Percentiles rank a stretch among this genome's conserved stretches.
These are phyloP conservation scores for Asclepias syriaca DNA, from an alignment of 257 asterid genomes.

Conservation along the genomic window DNA sequence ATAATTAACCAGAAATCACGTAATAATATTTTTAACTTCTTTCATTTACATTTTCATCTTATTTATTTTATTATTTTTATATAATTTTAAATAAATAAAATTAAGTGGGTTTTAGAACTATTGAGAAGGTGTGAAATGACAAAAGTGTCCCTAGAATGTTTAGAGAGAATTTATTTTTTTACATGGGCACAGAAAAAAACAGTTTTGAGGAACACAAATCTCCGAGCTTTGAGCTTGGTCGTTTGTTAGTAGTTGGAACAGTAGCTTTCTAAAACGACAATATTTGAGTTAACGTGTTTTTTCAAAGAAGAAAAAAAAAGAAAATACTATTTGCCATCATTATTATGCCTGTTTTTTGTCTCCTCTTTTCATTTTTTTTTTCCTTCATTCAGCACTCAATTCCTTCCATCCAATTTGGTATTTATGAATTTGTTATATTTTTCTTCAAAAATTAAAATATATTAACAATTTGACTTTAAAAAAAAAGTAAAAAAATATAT, in stretches of 20 bases:
- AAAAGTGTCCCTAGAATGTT: not conserved
- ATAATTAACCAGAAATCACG: too few relatives aligned
- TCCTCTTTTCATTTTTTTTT: not conserved
- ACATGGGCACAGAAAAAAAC: not conserved
- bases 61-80: too few relatives aligned
- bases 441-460: too few relatives aligned
- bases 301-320: too few relatives aligned
- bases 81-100: too few relatives aligned
- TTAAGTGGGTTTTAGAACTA: too few relatives aligned
- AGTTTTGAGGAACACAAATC: not conserved
- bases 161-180: not conserved
- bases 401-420: not conserved
- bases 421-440: too few relatives aligned
- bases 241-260: constrained; percentile 8
- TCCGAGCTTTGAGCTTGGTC: not conserved
- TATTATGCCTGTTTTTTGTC: constrained; percentile 14
- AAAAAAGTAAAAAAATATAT: too few relatives aligned
- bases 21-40: too few relatives aligned
- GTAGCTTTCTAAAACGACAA: constrained; percentile 15
- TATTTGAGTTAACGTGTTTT: constrained; percentile 20
- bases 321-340: not conserved
- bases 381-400: not conserved
- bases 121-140: not conserved
- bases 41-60: too few relatives aligned
- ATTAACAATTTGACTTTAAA: too few relatives aligned